Evolutionary conservation across 306 rosid genomes (phyloP).

Genomic region (Senna tora): DNA sequence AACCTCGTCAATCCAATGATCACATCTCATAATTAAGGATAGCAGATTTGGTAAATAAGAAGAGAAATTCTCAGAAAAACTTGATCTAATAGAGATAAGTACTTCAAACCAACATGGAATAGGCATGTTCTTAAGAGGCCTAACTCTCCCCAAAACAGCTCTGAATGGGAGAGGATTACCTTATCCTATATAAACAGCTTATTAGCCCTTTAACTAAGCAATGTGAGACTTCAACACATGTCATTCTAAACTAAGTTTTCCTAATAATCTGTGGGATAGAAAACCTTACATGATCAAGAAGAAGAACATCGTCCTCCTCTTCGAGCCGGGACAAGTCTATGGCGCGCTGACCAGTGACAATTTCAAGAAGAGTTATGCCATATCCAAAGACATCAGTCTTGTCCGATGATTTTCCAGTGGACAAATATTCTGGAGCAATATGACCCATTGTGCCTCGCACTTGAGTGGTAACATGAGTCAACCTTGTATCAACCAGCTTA

Average conservation of each 20-base stretch:
- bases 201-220: too few species aligned
- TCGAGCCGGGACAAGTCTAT: slow-evolving; percentile 82
- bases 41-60: neutral
- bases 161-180: too few species aligned
- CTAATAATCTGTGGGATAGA: neutral
- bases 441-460: slow-evolving; percentile 98
- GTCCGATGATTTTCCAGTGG: slow-evolving; percentile 90
- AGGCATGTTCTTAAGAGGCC: too few species aligned
- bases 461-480: slow-evolving; percentile 94
- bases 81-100: too few species aligned
- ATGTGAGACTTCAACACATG: too few species aligned
- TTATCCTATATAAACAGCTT: too few species aligned
- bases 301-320: slow-evolving; percentile 93
- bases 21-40: neutral
- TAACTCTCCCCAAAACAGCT: too few species aligned
- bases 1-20: neutral
- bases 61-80: neutral
- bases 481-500: slow-evolving; percentile 69
- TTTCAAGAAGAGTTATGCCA: slow-evolving; percentile 93
- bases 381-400: slow-evolving; percentile 95
- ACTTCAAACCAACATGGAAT: neutral
- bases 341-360: slow-evolving; percentile 90
- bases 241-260: too few species aligned
- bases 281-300: slow-evolving; percentile 82
- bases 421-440: slow-evolving; percentile 92